phyloP scores from a whole-genome alignment of 2,329 filamentous ascomycete genomes.

The Pseudogymnoascus sp. region DNA sequence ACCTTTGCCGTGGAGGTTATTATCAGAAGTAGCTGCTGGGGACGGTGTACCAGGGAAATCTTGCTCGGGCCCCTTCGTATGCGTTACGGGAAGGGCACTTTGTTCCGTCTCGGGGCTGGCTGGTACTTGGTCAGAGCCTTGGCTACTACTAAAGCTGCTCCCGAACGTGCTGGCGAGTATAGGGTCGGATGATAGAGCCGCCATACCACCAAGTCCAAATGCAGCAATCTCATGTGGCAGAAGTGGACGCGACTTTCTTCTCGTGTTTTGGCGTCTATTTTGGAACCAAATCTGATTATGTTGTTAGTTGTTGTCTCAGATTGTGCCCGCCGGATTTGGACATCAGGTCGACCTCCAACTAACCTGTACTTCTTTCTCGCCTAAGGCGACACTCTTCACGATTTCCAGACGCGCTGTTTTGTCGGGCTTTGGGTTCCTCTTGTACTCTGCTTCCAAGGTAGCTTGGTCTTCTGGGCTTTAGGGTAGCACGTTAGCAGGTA shows the following conservation, averaged over 20 bases:
- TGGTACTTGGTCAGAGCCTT: slow-evolving; percentile 16
- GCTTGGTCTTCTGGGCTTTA: slow-evolving; percentile 78
- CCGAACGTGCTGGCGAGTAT: slow-evolving; percentile 12
- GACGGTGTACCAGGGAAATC: neutral
- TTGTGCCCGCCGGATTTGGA: neutral
- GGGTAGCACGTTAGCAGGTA: neutral
- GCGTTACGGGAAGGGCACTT: neutral
- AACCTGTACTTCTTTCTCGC: slow-evolving; percentile 96
- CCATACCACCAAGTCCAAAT: slow-evolving; percentile 42
- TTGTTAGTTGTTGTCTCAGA: slow-evolving; percentile 4
- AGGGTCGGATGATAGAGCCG: slow-evolving; percentile 26
- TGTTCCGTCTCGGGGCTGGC: neutral
- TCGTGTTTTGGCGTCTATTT: slow-evolving; percentile 86
- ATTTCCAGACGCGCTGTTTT: slow-evolving; percentile 80
- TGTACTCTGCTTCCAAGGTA: slow-evolving; percentile 79
- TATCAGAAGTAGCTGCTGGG: neutral
- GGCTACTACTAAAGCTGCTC: slow-evolving; percentile 20
- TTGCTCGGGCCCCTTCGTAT: neutral
- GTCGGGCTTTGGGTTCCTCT: slow-evolving; percentile 81
- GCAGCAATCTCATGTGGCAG: slow-evolving; percentile 68
- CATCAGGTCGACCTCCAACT: slow-evolving; percentile 28
- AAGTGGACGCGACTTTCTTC: slow-evolving; percentile 79
- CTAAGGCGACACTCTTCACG: slow-evolving; percentile 76
- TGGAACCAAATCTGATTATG: slow-evolving; percentile 85
- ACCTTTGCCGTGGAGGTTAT: neutral